Percentiles rank a stretch among this genome's conserved stretches.
phyloP scores from a whole-genome alignment of 1,284 basidiomycete species.

The Rhodotorula mucilaginosa region DNA sequence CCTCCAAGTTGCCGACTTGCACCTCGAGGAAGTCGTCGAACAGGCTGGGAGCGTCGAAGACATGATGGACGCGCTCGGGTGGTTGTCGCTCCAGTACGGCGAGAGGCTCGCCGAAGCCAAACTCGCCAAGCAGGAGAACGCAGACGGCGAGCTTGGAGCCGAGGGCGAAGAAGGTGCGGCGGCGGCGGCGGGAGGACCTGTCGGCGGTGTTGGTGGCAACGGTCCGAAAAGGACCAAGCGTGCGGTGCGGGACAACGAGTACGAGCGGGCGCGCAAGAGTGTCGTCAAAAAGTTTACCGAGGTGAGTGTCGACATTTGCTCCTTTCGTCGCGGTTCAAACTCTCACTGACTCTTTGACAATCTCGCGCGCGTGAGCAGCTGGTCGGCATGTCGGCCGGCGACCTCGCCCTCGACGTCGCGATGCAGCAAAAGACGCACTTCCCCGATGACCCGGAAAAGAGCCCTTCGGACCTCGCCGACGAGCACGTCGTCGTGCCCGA shows the following conservation, averaged over 20 bases:
- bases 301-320: constrained; percentile 52
- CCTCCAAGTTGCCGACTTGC: constrained; percentile 50
- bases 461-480: constrained; percentile 47
- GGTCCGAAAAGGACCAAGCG: constrained; percentile 67
- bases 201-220: constrained; percentile 40
- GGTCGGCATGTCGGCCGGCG: constrained; percentile 61
- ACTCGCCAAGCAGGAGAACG: constrained; percentile 54
- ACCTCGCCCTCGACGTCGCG: constrained; percentile 76
- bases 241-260: constrained; percentile 75
- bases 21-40: constrained; percentile 63
- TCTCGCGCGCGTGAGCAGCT: constrained; percentile 10
- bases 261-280: constrained; percentile 79
- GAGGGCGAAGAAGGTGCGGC: constrained; percentile 69
- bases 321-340: neutral
- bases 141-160: constrained; percentile 63
- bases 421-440: constrained; percentile 61
- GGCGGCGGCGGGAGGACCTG: constrained; percentile 59
- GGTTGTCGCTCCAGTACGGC: constrained; percentile 78
- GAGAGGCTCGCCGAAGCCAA: constrained; percentile 63
- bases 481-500: constrained; percentile 46
- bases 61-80: constrained; percentile 87
- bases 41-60: constrained; percentile 66
- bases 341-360: neutral
- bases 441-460: constrained; percentile 57
- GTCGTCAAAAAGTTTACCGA: constrained; percentile 71